Conservation (phyloP, 2,329 filamentous ascomycete species). For the Colletotrichum falcatum region DNA sequence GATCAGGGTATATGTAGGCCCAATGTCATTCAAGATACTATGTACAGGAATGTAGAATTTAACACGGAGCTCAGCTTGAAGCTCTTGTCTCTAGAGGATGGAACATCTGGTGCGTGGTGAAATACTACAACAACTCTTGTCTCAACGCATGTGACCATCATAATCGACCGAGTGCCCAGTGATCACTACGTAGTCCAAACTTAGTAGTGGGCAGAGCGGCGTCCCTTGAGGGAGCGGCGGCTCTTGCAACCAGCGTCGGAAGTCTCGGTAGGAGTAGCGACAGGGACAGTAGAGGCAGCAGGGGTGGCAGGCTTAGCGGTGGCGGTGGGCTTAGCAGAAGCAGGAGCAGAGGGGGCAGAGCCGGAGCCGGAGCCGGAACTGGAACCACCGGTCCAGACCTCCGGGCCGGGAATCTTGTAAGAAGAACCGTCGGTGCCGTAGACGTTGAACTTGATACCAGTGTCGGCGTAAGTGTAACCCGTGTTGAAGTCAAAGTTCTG, state of each 20-base stretch:
- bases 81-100: slow-evolving; percentile 17
- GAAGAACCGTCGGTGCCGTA: slow-evolving; percentile 54
- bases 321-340: too few relatives aligned
- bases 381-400: slow-evolving; percentile 47
- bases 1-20: slow-evolving; percentile 38
- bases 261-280: too few relatives aligned
- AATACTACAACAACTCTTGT: slow-evolving; percentile 19
- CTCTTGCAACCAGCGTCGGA: slow-evolving; percentile 34
- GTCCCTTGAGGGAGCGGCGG: slow-evolving; percentile 39
- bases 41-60: slow-evolving; percentile 36
- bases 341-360: slow-evolving; percentile 1
- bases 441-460: slow-evolving; percentile 71
- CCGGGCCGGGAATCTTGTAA: slow-evolving; percentile 53
- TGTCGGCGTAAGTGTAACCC: slow-evolving; percentile 68
- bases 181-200: neutral
- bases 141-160: slow-evolving; percentile 4
- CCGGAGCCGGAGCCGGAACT: slow-evolving; percentile 29
- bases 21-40: slow-evolving; percentile 38
- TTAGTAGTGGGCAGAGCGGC: slow-evolving; percentile 41
- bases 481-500: slow-evolving; percentile 59
- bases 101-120: slow-evolving; percentile 37
- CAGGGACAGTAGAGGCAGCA: slow-evolving; percentile 21
- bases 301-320: too few relatives aligned
- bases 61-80: slow-evolving; percentile 2
- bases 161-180: neutral